These are phyloP conservation scores for Suhomyces taliae DNA, from an alignment of 1,139 yeast genomes.

Conservation along the genomic window DNA sequence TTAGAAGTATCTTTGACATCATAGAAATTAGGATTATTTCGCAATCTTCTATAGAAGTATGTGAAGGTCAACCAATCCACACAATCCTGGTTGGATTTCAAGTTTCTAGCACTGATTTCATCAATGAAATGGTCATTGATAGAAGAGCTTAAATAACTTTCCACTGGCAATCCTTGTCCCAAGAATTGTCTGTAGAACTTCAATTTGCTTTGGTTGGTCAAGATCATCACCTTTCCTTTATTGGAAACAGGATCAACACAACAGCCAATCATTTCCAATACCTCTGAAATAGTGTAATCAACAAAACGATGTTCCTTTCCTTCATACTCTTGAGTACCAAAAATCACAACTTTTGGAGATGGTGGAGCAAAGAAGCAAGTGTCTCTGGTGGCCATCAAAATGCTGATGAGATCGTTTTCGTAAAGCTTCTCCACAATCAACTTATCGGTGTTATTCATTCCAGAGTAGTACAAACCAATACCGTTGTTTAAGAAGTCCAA, in stretches of 20 bases:
- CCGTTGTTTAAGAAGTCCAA: constrained; percentile 54
- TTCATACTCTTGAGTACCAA: constrained; percentile 74
- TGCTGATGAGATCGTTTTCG: constrained; percentile 46
- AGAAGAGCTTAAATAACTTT: constrained; percentile 62
- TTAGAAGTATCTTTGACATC: constrained; percentile 67
- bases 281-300: constrained; percentile 65
- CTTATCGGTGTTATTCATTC: constrained; percentile 58
- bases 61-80: constrained; percentile 89
- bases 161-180: constrained; percentile 77
- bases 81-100: constrained; percentile 76
- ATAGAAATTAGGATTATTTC: constrained; percentile 84
- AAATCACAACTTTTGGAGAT: constrained; percentile 56
- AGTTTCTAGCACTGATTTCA: constrained; percentile 68
- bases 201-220: constrained; percentile 56
- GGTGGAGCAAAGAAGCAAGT: constrained; percentile 51
- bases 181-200: constrained; percentile 72
- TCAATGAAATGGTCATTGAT: constrained; percentile 68
- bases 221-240: constrained; percentile 46
- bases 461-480: constrained; percentile 63
- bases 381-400: constrained; percentile 61
- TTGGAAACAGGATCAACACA: constrained; percentile 32
- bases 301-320: constrained; percentile 70
- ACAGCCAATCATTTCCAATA: constrained; percentile 75
- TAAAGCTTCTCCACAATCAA: constrained; percentile 55
- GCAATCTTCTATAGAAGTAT: constrained; percentile 76